Base-by-base conservation (phyloP, 768 basidiomycete genomes). In the Grammothele lineata region DNA sequence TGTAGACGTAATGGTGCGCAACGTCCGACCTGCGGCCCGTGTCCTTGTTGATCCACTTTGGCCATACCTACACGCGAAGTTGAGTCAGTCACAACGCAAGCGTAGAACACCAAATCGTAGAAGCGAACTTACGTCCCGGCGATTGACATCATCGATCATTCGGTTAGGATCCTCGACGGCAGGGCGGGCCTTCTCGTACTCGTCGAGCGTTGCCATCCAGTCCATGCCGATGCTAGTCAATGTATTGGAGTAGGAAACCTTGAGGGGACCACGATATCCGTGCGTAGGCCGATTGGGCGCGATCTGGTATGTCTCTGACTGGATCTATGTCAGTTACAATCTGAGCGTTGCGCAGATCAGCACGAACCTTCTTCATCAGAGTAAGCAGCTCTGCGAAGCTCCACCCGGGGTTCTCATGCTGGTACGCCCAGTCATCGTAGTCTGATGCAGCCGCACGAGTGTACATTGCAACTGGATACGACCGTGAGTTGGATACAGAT, bases 361-460 rank as follows among this genome's bases (percentile, higher is more conserved):
- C n/a, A n/a, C n/a, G n/a, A 7, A 53, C 60, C 71, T 83, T 82
- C 54, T 66, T 72, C 19, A 81, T 47, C 17, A 82, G 63, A 0
- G 83, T 81, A 24, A 85, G 73, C 4, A 86, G 57, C 22, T 77
- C 66, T 39, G 70, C 65, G 0, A 78, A 76, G 5, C 80, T 69
- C 84, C 84, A 86, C 1, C 82, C 83, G 1, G 72, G 62, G 57
- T 84, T 83, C 4, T 68, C 69, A 21, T 76, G 61, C 2, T 67
- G 58, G 3, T 35, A 51, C 52, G 76, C 74, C 83, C 83, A 85
- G 40, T 78, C 77, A 51, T 86, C 79, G 39, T 77, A 83, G 57
- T 86, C 84, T 0, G 81, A 83, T 1, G 78, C 75, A 7, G 77
- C 62, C 12, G 79, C 74, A 21, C 83, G 74, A 0, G 72, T 76